Conservation (phyloP, 805 yeast species). For the Zygotorulaspora danielsina region DNA sequence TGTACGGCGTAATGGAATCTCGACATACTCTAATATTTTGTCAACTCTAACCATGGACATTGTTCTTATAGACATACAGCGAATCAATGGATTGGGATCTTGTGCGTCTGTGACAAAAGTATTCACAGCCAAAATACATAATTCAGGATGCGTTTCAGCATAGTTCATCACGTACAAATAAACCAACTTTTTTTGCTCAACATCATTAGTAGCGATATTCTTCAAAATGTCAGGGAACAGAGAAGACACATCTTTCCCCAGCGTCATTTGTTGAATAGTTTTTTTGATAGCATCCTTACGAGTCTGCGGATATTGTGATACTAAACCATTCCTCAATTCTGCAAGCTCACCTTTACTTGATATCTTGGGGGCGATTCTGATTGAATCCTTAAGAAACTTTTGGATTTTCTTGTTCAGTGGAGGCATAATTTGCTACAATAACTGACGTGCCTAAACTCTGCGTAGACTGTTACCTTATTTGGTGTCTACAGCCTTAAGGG, state of each 20-base stretch:
- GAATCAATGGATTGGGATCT: conserved; percentile 92
- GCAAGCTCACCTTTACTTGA: conserved; percentile 67
- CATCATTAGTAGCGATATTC: conserved; percentile 93
- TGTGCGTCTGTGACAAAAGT: conserved; percentile 93
- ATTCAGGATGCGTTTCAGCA: conserved; percentile 93
- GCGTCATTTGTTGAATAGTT: conserved; percentile 96
- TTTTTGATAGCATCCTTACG: conserved; percentile 95
- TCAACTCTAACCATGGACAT: conserved; percentile 98
- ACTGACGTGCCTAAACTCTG: too few relatives aligned
- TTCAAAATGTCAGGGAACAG: conserved; percentile 94
- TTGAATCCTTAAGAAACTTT: conserved; percentile 34
- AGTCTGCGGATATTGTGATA: conserved; percentile 90
- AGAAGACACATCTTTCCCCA: conserved; percentile 93
- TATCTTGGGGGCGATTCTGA: conserved; percentile 38
- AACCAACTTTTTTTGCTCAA: conserved; percentile 94
- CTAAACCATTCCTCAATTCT: conserved; percentile 85
- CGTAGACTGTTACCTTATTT: too few relatives aligned
- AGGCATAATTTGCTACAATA: conserved; percentile 21
- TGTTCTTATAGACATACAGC: conserved; percentile 95
- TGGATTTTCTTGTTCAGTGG: conserved; percentile 36
- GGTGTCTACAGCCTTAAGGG: too few relatives aligned
- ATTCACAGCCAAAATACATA: conserved; percentile 92
- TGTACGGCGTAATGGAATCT: conserved; percentile 80
- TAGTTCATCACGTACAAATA: conserved; percentile 94
- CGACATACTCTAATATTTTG: conserved; percentile 92